Evolutionary conservation across 768 basidiomycete species (phyloP).

Genomic region (Auricularia auricula-judae): DNA sequence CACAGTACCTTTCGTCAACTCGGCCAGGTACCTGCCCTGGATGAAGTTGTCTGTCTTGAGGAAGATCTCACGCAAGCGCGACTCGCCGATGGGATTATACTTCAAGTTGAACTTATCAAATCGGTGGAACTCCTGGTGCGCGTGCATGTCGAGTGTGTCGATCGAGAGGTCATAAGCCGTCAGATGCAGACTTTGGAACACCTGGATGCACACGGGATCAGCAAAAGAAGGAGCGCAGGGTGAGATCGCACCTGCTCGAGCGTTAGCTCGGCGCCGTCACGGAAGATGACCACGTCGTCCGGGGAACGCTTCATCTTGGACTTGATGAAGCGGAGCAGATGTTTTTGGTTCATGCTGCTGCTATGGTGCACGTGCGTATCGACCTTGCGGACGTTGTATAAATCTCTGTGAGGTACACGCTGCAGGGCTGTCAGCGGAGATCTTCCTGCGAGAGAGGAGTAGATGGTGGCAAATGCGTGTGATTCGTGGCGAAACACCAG

Average conservation of each 20-base stretch:
- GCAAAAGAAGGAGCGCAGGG: neutral
- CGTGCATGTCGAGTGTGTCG: slow-evolving; percentile 99
- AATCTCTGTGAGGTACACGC: slow-evolving; percentile 85
- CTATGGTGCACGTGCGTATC: slow-evolving; percentile 99
- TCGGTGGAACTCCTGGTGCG: slow-evolving; percentile 96
- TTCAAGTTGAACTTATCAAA: slow-evolving; percentile 98
- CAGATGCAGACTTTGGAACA: slow-evolving; percentile 91
- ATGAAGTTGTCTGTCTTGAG: slow-evolving; percentile 96
- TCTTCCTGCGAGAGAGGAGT: too few relatives aligned
- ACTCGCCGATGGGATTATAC: slow-evolving; percentile 96
- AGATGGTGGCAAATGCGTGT: too few relatives aligned
- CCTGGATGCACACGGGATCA: slow-evolving; percentile 17
- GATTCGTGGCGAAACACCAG: neutral
- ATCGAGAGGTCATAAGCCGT: slow-evolving; percentile 97
- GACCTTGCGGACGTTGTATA: slow-evolving; percentile 96
- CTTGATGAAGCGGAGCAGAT: slow-evolving; percentile 95
- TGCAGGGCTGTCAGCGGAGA: slow-evolving; percentile 15
- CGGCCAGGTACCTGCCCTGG: slow-evolving; percentile 85
- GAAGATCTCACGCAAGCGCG: slow-evolving; percentile 90
- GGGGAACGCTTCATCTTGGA: slow-evolving; percentile 91
- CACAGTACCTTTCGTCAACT: slow-evolving; percentile 71
- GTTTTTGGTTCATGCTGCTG: slow-evolving; percentile 99
- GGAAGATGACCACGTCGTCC: slow-evolving; percentile 87
- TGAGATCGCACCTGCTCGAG: slow-evolving; percentile 44
- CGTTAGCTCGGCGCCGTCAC: slow-evolving; percentile 82